phyloP scores from a whole-genome alignment of 768 basidiomycete species.

The Tulasnella sp. region DNA sequence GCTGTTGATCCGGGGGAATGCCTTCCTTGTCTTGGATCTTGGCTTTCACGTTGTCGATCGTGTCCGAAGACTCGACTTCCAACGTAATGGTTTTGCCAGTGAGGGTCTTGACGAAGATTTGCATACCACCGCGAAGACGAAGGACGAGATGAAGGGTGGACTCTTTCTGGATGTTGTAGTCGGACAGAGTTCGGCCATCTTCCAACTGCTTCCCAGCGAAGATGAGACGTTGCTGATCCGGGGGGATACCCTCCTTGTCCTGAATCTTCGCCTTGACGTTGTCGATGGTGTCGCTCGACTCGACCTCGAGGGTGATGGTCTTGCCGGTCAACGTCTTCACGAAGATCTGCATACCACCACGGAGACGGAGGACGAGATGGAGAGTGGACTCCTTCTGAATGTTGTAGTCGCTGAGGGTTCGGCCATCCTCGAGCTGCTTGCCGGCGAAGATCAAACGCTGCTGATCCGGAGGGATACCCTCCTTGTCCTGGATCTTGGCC shows the following conservation, averaged over 20 bases:
- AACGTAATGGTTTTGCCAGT: constrained; percentile 39
- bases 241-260: constrained; percentile 26
- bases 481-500: constrained; percentile 25
- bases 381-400: constrained; percentile 36
- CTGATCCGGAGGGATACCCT: constrained; percentile 32
- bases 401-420: constrained; percentile 55
- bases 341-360: constrained; percentile 55
- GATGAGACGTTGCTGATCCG: constrained; percentile 37
- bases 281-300: constrained; percentile 39
- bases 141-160: constrained; percentile 36
- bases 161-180: constrained; percentile 38
- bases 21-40: constrained; percentile 25
- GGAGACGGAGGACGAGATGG: constrained; percentile 34
- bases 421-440: constrained; percentile 89
- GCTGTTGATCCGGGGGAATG: constrained; percentile 34
- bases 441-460: constrained; percentile 64
- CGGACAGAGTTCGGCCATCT: constrained; percentile 75
- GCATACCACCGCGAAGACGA: constrained; percentile 43
- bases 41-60: constrained; percentile 34
- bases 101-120: constrained; percentile 40
- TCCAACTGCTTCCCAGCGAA: constrained; percentile 90
- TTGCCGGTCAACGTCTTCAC: constrained; percentile 25
- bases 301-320: constrained; percentile 44
- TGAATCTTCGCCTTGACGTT: constrained; percentile 28
- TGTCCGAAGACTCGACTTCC: constrained; percentile 38